Evolutionary conservation across 208 protist species (phyloP).

Genomic region (Naegleria lovaniensis): DNA sequence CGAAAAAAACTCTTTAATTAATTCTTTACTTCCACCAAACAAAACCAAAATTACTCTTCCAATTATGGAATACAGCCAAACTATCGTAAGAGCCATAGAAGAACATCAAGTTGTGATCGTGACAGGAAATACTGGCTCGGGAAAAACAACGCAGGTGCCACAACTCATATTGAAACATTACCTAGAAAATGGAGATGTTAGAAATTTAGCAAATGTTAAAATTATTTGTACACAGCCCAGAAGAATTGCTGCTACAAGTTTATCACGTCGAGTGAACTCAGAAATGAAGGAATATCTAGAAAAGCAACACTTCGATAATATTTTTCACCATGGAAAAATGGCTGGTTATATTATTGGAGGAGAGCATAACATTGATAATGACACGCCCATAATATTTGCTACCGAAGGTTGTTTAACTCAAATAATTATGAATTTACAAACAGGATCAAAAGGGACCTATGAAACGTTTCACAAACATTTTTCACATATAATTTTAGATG

Average conservation of each 20-base stretch:
- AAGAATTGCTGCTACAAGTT: constrained; percentile 3
- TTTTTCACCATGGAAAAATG: background rate
- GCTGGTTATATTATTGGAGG: background rate
- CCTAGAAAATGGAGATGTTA: background rate
- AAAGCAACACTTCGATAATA: background rate
- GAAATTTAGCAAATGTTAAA: background rate
- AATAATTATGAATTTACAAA: background rate
- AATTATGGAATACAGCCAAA: background rate
- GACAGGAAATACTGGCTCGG: background rate
- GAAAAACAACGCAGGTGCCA: background rate
- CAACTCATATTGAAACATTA: background rate
- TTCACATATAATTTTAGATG: background rate
- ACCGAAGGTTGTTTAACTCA: background rate
- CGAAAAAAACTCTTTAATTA: no score
- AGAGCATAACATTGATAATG: background rate
- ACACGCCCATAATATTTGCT: background rate
- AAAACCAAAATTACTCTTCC: background rate
- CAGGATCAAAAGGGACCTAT: background rate
- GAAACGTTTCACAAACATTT: background rate
- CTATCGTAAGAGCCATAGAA: background rate
- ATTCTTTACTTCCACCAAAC: no score
- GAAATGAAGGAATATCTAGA: background rate
- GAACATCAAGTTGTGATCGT: background rate
- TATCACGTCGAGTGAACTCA: background rate
- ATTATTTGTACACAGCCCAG: background rate